Conservation (phyloP, 2,329 filamentous ascomycete genomes). For the Fusarium longipes region DNA sequence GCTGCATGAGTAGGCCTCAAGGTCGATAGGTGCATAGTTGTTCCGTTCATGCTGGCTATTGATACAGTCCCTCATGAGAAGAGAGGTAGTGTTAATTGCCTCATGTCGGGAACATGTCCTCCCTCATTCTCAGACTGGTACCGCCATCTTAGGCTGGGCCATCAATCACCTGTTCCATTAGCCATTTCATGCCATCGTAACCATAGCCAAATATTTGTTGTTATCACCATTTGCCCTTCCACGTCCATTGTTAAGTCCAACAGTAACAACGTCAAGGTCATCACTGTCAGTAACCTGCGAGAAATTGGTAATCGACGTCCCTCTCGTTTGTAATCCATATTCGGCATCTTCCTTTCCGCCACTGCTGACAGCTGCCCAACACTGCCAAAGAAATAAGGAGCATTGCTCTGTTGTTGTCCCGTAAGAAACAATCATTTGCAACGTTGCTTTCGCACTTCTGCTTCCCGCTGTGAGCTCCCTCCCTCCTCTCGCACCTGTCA, state of each 20-base stretch:
- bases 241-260: background rate
- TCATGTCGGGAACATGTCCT: background rate
- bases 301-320: background rate
- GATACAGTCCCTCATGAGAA: background rate
- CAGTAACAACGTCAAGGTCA: too few relatives aligned
- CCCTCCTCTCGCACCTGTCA: background rate
- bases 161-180: background rate
- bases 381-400: constrained; percentile 5
- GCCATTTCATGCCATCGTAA: background rate
- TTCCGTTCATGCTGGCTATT: background rate
- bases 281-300: constrained; percentile 12
- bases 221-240: background rate
- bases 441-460: background rate
- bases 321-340: background rate
- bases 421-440: background rate
- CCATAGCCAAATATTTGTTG: background rate
- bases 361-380: constrained; percentile 4
- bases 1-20: background rate
- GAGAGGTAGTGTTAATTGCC: background rate
- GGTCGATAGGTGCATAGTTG: too few relatives aligned
- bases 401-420: background rate
- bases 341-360: background rate
- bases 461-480: background rate
- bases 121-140: background rate
- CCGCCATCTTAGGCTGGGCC: background rate